Percentiles rank a stretch among this genome's conserved stretches.
Conservation (phyloP, 305 asterid species). For the Fraxinus xanthoxyloides region DNA sequence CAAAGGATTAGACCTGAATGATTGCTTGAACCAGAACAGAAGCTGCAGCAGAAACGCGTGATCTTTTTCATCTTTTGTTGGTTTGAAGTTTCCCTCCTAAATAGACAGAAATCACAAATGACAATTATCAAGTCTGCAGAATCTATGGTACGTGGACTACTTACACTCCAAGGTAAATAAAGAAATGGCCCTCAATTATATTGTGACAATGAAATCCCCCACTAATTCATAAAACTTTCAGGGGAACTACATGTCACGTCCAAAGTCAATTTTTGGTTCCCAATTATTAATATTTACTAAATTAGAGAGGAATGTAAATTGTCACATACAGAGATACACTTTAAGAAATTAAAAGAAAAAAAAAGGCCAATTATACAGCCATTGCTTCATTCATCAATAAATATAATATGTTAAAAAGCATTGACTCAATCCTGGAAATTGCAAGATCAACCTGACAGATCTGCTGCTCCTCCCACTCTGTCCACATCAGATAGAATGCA, state of each 20-base stretch:
- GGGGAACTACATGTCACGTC: neutral
- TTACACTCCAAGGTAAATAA: slow-evolving; percentile 20
- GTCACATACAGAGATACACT: neutral
- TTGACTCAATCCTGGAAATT: neutral
- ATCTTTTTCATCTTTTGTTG: slow-evolving; percentile 69
- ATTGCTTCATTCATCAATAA: neutral
- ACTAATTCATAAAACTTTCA: neutral
- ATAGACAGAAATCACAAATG: slow-evolving; percentile 29
- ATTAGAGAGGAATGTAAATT: neutral
- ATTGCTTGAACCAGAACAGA: slow-evolving; percentile 95
- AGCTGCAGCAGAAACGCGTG: slow-evolving; percentile 89
- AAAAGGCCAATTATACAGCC: neutral
- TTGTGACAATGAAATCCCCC: neutral
- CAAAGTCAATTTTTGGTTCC: slow-evolving; percentile 1
- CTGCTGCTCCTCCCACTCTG: neutral
- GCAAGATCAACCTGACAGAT: neutral
- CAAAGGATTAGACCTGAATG: slow-evolving; percentile 63
- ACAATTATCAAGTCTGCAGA: slow-evolving; percentile 12
- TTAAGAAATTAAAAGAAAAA: neutral
- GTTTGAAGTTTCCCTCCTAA: slow-evolving; percentile 79
- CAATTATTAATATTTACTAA: slow-evolving; percentile 4
- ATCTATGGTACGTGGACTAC: neutral
- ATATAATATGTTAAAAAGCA: neutral
- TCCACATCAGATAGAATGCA: neutral
- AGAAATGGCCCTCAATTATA: slow-evolving; percentile 7